Conservation (phyloP, 1,284 basidiomycete species). For the Apiotrichum mycotoxinovorans region DNA sequence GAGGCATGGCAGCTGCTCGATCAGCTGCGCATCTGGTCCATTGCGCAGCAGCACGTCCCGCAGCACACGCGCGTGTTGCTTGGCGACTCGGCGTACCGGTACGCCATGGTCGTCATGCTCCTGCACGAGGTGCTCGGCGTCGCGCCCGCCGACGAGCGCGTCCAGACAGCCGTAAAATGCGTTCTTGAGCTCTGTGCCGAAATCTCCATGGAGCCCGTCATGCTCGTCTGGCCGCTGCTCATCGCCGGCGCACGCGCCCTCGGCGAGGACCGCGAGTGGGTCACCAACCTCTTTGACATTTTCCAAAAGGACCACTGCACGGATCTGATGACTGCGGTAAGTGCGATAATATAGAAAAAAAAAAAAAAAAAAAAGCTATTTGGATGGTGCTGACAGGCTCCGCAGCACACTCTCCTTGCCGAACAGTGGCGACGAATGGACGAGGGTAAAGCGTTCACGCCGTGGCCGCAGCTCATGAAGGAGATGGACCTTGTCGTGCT, state of each 20-base stretch:
- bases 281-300: conserved; percentile 8
- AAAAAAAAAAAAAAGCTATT: too few relatives aligned
- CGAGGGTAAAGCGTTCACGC: conserved; percentile 7
- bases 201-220: conserved; percentile 19
- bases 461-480: conserved; percentile 16
- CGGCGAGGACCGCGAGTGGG: conserved; percentile 11
- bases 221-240: conserved; percentile 26
- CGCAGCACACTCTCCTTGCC: conserved; percentile 8
- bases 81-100: conserved; percentile 23
- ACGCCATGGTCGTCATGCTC: conserved; percentile 17
- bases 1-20: conserved; percentile 10
- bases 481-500: conserved; percentile 9
- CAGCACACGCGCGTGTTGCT: conserved; percentile 15
- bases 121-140: conserved; percentile 16
- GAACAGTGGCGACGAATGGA: conserved; percentile 19
- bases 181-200: conserved; percentile 26
- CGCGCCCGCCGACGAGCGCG: background rate
- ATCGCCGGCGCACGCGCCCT: conserved; percentile 15
- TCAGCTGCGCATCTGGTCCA: conserved; percentile 12
- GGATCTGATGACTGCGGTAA: conserved; percentile 19
- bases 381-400: background rate
- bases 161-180: conserved; percentile 14
- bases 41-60: conserved; percentile 7
- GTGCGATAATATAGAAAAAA: background rate
- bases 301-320: conserved; percentile 17